phyloP scores from a whole-genome alignment of 108 stramenopile genomes.

The Ochromonas danica region DNA sequence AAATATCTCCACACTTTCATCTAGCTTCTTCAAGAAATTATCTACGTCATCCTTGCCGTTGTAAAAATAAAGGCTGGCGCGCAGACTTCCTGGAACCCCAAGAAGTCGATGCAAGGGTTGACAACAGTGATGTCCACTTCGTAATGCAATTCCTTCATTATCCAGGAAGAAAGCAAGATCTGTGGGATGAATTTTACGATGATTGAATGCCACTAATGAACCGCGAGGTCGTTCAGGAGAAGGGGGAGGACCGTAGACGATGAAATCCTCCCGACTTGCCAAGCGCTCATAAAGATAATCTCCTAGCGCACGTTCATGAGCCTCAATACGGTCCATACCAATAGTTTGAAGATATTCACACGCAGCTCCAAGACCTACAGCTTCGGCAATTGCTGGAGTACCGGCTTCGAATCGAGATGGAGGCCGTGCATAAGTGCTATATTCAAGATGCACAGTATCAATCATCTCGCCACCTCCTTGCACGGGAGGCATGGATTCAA shows the following conservation, averaged over 20 bases:
- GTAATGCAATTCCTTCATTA: slow-evolving; percentile 86
- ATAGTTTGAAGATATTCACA: slow-evolving; percentile 73
- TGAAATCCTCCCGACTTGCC: slow-evolving; percentile 67
- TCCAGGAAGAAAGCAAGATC: slow-evolving; percentile 92
- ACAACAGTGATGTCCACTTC: slow-evolving; percentile 96
- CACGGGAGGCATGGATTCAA: slow-evolving; percentile 9
- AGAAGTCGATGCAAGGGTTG: slow-evolving; percentile 86
- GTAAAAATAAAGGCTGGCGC: slow-evolving; percentile 54
- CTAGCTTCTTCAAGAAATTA: not conserved
- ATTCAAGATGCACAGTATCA: slow-evolving; percentile 77
- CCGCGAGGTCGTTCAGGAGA: slow-evolving; percentile 58
- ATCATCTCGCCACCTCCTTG: slow-evolving; percentile 88
- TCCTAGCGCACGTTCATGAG: slow-evolving; percentile 76
- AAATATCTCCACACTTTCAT: not conserved
- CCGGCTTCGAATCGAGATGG: slow-evolving; percentile 93
- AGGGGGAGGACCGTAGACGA: slow-evolving; percentile 58
- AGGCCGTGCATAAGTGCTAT: slow-evolving; percentile 74
- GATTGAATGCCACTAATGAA: slow-evolving; percentile 78
- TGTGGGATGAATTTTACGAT: slow-evolving; percentile 76
- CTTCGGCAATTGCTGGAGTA: slow-evolving; percentile 91
- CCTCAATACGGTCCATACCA: slow-evolving; percentile 78
- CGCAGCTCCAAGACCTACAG: slow-evolving; percentile 83
- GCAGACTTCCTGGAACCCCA: slow-evolving; percentile 68
- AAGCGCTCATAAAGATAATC: slow-evolving; percentile 71
- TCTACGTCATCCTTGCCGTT: slow-evolving; percentile 53